Conservation (phyloP, 805 yeast species). For the Saturnispora ahearnii region DNA sequence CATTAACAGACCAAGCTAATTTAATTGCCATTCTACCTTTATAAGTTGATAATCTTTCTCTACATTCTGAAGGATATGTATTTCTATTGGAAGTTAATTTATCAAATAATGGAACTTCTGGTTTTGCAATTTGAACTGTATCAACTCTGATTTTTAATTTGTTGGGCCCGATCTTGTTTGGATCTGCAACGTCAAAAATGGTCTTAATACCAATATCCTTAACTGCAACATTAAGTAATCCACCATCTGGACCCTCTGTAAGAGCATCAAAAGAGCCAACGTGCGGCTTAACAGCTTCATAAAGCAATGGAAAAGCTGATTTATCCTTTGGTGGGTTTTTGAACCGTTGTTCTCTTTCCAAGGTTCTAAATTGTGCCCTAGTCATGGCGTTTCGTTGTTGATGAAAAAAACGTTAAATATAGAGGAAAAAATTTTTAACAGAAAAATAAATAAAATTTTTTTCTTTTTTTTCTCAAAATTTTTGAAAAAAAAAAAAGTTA, state of each 20-base stretch:
- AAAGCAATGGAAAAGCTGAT: constrained; percentile 69
- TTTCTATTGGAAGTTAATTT: constrained; percentile 69
- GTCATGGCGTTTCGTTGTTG: constrained; percentile 16
- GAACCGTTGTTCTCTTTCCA: constrained; percentile 81
- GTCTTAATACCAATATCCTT: constrained; percentile 82
- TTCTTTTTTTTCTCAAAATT: no score
- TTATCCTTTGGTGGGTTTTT: constrained; percentile 83
- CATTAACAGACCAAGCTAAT: constrained; percentile 80
- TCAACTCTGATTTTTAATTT: constrained; percentile 80
- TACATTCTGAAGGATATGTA: constrained; percentile 75
- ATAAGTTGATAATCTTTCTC: constrained; percentile 84
- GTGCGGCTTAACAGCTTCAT: constrained; percentile 91
- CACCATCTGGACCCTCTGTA: constrained; percentile 81
- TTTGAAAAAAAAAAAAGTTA: no score
- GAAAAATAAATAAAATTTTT: background rate
- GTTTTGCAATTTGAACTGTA: constrained; percentile 78
- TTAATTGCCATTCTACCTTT: constrained; percentile 70
- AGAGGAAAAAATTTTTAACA: constrained; percentile 2
- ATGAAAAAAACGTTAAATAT: background rate
- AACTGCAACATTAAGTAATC: constrained; percentile 74
- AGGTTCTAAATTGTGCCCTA: constrained; percentile 62
- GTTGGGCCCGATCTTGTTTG: constrained; percentile 62
- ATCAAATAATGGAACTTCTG: constrained; percentile 63
- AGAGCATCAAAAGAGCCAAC: constrained; percentile 93
- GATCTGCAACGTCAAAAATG: constrained; percentile 71